These are phyloP conservation scores for Botrytis elliptica DNA, from an alignment of 2,329 filamentous ascomycete genomes.

Conservation along the genomic window DNA sequence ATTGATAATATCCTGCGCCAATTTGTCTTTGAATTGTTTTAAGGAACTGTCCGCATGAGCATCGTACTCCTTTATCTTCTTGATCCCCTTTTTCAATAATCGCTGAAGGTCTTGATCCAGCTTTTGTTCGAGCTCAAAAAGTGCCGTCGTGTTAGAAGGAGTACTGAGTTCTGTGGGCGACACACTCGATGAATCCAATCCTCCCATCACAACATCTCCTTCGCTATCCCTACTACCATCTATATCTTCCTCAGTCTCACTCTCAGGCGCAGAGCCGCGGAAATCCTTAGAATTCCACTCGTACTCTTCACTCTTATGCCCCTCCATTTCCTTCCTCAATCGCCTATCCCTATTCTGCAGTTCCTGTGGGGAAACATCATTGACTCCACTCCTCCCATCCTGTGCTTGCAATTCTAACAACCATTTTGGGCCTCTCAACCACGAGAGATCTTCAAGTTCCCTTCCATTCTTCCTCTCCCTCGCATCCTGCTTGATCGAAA, in stretches of 20 bases:
- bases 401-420: constrained; percentile 1
- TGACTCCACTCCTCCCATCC: constrained; percentile 4
- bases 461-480: not conserved
- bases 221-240: constrained; percentile 17
- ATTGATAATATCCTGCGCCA: constrained; percentile 17
- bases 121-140: constrained; percentile 21
- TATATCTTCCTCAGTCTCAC: constrained; percentile 12
- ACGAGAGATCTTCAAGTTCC: not conserved
- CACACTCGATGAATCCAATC: not conserved
- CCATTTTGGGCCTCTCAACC: constrained; percentile 6
- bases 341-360: constrained; percentile 16
- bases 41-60: constrained; percentile 23
- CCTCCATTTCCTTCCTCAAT: not conserved
- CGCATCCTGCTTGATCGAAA: not conserved
- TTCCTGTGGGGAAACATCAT: constrained; percentile 25
- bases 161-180: not conserved
- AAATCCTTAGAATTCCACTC: constrained; percentile 14
- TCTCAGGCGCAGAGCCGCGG: too few species aligned
- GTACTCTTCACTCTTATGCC: constrained; percentile 22
- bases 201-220: constrained; percentile 27
- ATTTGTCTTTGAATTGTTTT: constrained; percentile 20
- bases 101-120: constrained; percentile 20
- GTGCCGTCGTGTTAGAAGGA: constrained; percentile 11
- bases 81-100: constrained; percentile 22
- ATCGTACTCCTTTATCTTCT: constrained; percentile 31